Evolutionary conservation across 2,329 filamentous ascomycete species (phyloP).

Genomic region (Rhynchosporium graminicola): DNA sequence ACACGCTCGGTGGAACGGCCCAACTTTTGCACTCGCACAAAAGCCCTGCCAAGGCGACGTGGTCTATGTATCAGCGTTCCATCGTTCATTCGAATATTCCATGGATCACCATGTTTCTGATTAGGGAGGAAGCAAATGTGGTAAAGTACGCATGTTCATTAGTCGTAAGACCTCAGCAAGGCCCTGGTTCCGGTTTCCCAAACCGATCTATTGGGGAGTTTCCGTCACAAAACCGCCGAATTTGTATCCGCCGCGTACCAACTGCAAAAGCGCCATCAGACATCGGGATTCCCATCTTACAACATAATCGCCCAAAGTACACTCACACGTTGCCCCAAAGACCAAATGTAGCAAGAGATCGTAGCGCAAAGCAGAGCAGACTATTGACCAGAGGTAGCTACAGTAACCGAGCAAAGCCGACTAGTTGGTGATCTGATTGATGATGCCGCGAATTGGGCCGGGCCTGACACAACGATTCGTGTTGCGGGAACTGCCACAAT

Average conservation of each 20-base stretch:
- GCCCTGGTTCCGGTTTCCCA: not conserved
- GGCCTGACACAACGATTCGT: not conserved
- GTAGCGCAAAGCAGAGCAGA: not conserved
- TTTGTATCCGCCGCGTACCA: constrained; percentile 3
- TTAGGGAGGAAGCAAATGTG: not conserved
- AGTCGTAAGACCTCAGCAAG: not conserved
- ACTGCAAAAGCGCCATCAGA: constrained; percentile 1
- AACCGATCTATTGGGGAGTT: not conserved
- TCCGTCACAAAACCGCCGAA: constrained; percentile 1
- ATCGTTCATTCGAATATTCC: not conserved
- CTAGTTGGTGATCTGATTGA: constrained; percentile 18
- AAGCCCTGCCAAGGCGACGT: not conserved
- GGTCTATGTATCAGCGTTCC: not conserved
- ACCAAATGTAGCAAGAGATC: not conserved
- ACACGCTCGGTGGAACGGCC: not conserved
- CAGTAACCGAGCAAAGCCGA: not conserved
- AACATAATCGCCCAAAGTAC: not conserved
- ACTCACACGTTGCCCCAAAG: not conserved
- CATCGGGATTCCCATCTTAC: not conserved
- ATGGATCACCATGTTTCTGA: not conserved
- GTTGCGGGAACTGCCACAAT: constrained; percentile 1
- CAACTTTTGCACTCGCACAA: not conserved
- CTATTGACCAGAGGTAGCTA: not conserved
- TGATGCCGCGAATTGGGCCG: not conserved
- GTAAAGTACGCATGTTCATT: not conserved